phyloP scores from a whole-genome alignment of 768 basidiomycete genomes.

The Amanita jacksonii region DNA sequence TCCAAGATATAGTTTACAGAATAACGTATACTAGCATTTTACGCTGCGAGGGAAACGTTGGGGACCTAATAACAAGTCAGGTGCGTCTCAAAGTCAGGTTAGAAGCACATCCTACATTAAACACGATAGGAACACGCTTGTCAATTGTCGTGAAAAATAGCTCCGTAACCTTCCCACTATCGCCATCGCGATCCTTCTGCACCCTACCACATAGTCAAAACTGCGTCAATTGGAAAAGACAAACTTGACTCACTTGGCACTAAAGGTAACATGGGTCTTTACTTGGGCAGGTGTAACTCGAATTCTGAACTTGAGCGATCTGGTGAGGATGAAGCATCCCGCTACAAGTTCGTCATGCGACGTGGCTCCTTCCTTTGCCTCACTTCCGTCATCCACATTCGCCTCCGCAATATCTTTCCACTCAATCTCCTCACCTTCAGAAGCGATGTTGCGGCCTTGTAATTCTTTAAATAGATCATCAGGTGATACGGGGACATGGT shows the following conservation, averaged over 20 bases:
- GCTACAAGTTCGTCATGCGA: constrained; percentile 12
- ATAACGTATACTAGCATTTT: no score
- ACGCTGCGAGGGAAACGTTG: no score
- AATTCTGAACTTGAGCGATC: constrained; percentile 17
- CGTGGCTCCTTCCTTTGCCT: neutral
- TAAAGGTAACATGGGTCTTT: constrained; percentile 15
- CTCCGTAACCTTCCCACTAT: constrained; percentile 10
- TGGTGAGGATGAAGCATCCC: constrained; percentile 16
- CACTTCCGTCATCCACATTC: neutral
- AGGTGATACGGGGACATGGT: neutral
- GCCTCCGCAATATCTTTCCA: neutral
- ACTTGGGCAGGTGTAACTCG: constrained; percentile 16
- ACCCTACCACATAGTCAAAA: constrained; percentile 8
- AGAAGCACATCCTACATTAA: neutral
- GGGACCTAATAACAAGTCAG: no score
- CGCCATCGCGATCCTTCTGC: neutral
- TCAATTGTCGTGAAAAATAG: constrained; percentile 11
- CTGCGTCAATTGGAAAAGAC: no score
- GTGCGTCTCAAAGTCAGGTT: no score
- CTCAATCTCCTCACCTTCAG: neutral
- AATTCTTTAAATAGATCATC: neutral
- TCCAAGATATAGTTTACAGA: no score
- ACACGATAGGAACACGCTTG: constrained; percentile 11
- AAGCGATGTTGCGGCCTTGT: neutral
- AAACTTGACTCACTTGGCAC: constrained; percentile 13